phyloP scores from a whole-genome alignment of 306 rosid species.

The Dalbergia cochinchinensis region DNA sequence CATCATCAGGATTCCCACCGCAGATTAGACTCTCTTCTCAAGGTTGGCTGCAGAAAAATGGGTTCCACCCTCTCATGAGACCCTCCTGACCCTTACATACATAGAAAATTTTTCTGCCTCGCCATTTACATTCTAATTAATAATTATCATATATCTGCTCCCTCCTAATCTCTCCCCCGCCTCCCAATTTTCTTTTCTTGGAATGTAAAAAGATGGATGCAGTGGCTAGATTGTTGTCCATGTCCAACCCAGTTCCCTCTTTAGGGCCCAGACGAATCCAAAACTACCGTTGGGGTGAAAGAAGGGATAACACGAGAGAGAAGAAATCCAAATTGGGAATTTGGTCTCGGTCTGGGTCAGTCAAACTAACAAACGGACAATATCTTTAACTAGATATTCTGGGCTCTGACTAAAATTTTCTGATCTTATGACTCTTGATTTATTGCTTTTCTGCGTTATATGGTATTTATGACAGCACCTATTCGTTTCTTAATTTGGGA shows the following conservation, averaged over 20 bases:
- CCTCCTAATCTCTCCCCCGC: not conserved
- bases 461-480: slow-evolving; percentile 50
- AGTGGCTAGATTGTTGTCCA: slow-evolving; percentile 33
- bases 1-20: slow-evolving; percentile 99
- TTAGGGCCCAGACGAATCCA: slow-evolving; percentile 6
- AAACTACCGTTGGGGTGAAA: slow-evolving; percentile 39
- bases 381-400: slow-evolving; percentile 63
- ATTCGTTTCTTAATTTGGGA: slow-evolving; percentile 53
- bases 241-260: slow-evolving; percentile 9
- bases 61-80: slow-evolving; percentile 70
- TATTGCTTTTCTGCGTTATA: slow-evolving; percentile 37
- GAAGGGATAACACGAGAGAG: not conserved
- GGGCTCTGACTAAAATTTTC: slow-evolving; percentile 57
- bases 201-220: slow-evolving; percentile 41
- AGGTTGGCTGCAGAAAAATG: slow-evolving; percentile 78
- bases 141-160: slow-evolving; percentile 8
- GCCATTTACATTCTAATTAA: slow-evolving; percentile 35
- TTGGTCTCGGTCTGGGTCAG: slow-evolving; percentile 53
- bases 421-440: slow-evolving; percentile 49
- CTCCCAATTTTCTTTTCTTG: slow-evolving; percentile 11
- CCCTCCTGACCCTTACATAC: slow-evolving; percentile 51
- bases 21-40: slow-evolving; percentile 68
- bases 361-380: slow-evolving; percentile 68
- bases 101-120: slow-evolving; percentile 50
- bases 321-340: slow-evolving; percentile 43